phyloP scores from a whole-genome alignment of 1,139 yeast species.

The Candida mesenterica region DNA sequence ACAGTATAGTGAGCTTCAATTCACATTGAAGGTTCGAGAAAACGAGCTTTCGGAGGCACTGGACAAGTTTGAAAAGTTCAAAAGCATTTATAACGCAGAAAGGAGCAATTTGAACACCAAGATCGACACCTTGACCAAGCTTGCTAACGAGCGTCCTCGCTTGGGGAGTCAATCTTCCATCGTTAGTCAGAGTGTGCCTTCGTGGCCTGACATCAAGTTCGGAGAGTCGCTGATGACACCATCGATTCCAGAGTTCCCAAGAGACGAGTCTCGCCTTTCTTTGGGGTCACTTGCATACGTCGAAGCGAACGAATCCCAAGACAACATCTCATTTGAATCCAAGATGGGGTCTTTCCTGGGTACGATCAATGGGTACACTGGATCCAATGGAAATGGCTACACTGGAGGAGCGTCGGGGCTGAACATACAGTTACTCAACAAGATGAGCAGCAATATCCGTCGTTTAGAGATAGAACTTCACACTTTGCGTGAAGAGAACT shows the following conservation, averaged over 20 bases:
- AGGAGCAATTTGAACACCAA: conserved; percentile 27
- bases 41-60: conserved; percentile 20
- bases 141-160: neutral
- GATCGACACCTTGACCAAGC: conserved; percentile 12
- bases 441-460: conserved; percentile 72
- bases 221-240: conserved; percentile 1
- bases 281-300: neutral
- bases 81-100: conserved; percentile 31
- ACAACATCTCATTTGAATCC: conserved; percentile 5
- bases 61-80: conserved; percentile 31
- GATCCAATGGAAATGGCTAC: neutral
- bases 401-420: neutral
- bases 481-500: conserved; percentile 63
- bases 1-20: conserved; percentile 13
- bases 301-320: conserved; percentile 2
- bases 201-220: neutral
- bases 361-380: neutral
- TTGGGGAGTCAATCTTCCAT: neutral
- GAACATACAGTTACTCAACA: conserved; percentile 63
- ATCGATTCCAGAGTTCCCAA: conserved; percentile 5
- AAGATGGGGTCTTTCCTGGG: conserved; percentile 2
- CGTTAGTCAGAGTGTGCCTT: neutral
- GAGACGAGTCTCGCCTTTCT: conserved; percentile 2
- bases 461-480: conserved; percentile 76
- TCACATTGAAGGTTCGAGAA: conserved; percentile 22